phyloP scores from a whole-genome alignment of 495 filamentous ascomycete species.

The Copromyces sp. region DNA sequence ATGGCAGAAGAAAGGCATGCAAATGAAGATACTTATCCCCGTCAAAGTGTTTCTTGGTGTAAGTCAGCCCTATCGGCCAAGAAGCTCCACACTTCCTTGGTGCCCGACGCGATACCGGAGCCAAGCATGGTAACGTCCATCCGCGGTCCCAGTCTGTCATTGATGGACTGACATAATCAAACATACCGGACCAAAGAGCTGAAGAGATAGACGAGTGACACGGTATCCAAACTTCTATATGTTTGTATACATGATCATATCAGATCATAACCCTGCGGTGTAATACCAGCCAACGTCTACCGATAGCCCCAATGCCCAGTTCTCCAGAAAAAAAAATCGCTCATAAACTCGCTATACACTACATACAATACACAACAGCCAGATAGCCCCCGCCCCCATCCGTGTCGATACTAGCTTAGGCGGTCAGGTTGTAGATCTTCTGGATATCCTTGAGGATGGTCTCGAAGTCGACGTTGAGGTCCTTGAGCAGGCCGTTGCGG shows the following conservation, averaged over 20 bases:
- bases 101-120: not conserved
- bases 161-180: not conserved
- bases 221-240: not conserved
- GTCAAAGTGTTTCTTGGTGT: not conserved
- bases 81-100: not conserved
- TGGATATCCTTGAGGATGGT: slow-evolving; percentile 36
- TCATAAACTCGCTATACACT: not conserved
- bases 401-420: not conserved
- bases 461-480: slow-evolving; percentile 40
- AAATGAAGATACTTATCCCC: not conserved
- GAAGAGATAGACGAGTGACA: not conserved
- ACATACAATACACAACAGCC: not conserved
- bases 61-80: not conserved
- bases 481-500: slow-evolving; percentile 41
- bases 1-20: not conserved
- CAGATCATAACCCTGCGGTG: not conserved
- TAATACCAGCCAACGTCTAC: not conserved
- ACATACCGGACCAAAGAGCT: not conserved
- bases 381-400: not conserved
- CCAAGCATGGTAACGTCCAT: not conserved
- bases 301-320: not conserved
- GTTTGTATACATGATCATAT: not conserved
- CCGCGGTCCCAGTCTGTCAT: not conserved
- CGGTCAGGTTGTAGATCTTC: slow-evolving; percentile 46
- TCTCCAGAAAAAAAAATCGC: not conserved